Evolutionary conservation across 192 early-diverging fungal species (phyloP).

Genomic region (Backusella luteola): DNA sequence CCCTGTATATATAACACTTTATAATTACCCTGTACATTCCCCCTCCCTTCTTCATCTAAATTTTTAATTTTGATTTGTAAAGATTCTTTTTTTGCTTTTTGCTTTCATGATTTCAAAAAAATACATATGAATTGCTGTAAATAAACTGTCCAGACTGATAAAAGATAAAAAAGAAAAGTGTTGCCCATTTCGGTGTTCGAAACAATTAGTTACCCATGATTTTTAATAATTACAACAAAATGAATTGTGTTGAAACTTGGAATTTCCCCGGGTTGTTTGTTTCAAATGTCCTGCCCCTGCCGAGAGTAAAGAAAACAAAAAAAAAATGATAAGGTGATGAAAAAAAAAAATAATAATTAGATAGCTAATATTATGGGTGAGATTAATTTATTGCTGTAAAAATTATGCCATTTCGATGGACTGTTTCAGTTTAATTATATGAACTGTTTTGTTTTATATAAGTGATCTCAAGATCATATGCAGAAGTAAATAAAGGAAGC

Average conservation of each 20-base stretch:
- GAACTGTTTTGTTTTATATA: not conserved
- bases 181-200: not conserved
- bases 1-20: not conserved
- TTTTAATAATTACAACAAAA: conserved; percentile 9
- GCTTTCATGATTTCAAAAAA: not conserved
- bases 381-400: not conserved
- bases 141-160: not conserved
- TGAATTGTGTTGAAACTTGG: conserved; percentile 5
- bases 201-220: not conserved
- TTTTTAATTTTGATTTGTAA: not conserved
- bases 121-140: not conserved
- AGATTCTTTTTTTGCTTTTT: not conserved
- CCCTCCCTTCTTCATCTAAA: not conserved
- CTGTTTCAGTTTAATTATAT: not conserved
- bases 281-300: not conserved
- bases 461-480: not conserved
- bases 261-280: conserved; percentile 5
- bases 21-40: not conserved
- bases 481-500: not conserved
- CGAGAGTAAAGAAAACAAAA: not conserved
- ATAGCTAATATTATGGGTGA: not conserved
- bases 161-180: not conserved
- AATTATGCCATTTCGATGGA: not conserved
- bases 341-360: not conserved
- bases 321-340: not conserved